Evolutionary conservation across 352 stramenopile species (phyloP), one percentile per base, ranked within the genome.

Genomic region (Pythium angustatum): DNA sequence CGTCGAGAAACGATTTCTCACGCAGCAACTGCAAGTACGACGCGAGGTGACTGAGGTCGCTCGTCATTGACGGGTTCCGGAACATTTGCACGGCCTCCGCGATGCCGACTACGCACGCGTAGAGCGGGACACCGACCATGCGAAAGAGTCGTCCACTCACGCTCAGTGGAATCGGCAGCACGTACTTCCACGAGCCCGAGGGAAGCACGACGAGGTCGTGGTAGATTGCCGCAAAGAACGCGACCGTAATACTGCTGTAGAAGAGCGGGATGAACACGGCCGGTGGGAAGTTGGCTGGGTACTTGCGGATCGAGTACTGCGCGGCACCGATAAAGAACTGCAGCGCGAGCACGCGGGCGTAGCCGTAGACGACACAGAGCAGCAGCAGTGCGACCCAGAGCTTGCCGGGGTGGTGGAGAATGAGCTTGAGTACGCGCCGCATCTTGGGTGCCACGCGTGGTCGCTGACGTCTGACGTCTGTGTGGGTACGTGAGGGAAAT

Each of bases 121-220:
- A 91, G 17, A 86, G 22, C 11, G 86, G 82, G 36, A 93, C 78
- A n/a, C 83, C 83, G 28, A 90, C 53, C 45, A 92, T 69, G 40
- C 83, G 78, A 47, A 61, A 75, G 53, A 78, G 69, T 15, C 85
- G 74, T 3, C 78, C 76, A 11, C 62, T 68, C 14, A 92, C 41
- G 2, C 82, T 88, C 52, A 93, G 68, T 11, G 83, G 83, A 47
- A 89, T 62, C n/a, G 83, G 76, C 43, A 90, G 58, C 49, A 85
- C 71, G 64, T 88, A 84, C 52, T 81, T 87, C 80, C 78, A 91
- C 11, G 77, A 78, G 17, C 70, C 69, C 10, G 60, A 67, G 30
- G 71, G 48, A 17, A 67, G 49, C 21, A 72, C 52, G 38, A 58
- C 44, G 33, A 72, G 63, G 50, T 88, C 79, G 27, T 87, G 73